A percentile compares a stretch with the other conserved stretches of the same genome.
Evolutionary conservation across 768 basidiomycete species (phyloP).

Genomic region (Psilocybe tampanensis): DNA sequence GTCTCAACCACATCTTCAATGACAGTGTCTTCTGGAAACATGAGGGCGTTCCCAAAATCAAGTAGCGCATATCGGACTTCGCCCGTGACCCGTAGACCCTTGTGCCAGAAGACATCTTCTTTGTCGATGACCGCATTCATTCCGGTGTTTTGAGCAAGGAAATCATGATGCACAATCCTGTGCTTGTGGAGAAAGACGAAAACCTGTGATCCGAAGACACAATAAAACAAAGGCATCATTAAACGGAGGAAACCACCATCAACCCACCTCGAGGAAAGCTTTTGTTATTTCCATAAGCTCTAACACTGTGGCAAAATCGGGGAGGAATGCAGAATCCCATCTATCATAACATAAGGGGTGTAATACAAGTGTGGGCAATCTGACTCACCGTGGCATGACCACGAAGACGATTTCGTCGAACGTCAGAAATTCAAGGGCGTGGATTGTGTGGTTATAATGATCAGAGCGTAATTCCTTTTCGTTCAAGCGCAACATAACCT

Average conservation of each 20-base stretch:
- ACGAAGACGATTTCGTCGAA: conserved; percentile 17
- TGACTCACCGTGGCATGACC: conserved; percentile 19
- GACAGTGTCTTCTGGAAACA: not conserved
- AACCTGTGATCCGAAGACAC: not conserved
- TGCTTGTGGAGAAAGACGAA: conserved; percentile 18
- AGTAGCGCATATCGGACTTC: conserved; percentile 6
- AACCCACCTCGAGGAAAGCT: conserved; percentile 1
- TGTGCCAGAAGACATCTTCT: not conserved
- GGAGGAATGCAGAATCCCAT: not conserved
- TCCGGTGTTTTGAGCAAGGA: conserved; percentile 13
- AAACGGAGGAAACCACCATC: not conserved
- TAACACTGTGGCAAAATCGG: not conserved
- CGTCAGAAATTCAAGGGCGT: conserved; percentile 15
- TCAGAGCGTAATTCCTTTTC: conserved; percentile 11
- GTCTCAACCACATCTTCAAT: not conserved
- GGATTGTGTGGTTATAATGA: conserved; percentile 22
- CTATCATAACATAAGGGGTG: not conserved
- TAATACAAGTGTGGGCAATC: not conserved
- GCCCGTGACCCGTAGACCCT: not conserved
- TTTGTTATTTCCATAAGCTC: not conserved
- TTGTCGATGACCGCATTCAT: conserved; percentile 10
- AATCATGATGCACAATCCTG: conserved; percentile 17
- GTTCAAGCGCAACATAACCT: conserved; percentile 15
- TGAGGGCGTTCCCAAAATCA: conserved; percentile 9
- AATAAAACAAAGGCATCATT: not conserved